These are phyloP conservation scores for Hirschfeldia incana DNA, from an alignment of 345 rosid genomes.

Conservation along the genomic window DNA sequence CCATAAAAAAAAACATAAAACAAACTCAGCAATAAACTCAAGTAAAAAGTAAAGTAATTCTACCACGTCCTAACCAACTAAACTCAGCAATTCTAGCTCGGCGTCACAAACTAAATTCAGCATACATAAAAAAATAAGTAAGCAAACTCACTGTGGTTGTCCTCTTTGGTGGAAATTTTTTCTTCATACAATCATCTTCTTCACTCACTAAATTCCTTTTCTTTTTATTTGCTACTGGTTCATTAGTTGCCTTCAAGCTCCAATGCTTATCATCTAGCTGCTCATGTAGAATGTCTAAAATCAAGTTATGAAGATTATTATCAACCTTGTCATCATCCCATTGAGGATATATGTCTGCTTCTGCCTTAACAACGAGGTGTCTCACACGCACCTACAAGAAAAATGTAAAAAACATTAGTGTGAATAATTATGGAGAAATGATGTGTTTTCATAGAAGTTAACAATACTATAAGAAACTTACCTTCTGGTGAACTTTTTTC, in stretches of 20 bases:
- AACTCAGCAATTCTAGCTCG: too few relatives aligned
- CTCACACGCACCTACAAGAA: neutral
- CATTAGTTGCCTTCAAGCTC: neutral
- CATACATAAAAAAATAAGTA: too few relatives aligned
- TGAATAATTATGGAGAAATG: too few relatives aligned
- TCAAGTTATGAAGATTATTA: neutral
- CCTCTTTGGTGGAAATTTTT: neutral
- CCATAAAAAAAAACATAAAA: neutral
- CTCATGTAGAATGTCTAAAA: neutral
- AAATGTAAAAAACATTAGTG: neutral
- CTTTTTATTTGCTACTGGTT: neutral
- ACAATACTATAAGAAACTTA: neutral
- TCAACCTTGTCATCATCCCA: neutral
- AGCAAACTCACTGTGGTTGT: neutral
- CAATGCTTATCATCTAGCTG: neutral
- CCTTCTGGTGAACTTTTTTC: neutral
- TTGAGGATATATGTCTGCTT: neutral
- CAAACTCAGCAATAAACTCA: neutral
- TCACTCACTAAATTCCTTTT: neutral
- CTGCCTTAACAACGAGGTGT: neutral
- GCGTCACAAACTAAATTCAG: too few relatives aligned
- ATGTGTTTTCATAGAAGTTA: too few relatives aligned
- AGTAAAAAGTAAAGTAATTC: too few relatives aligned
- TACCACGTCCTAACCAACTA: too few relatives aligned
- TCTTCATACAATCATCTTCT: neutral